A percentile compares a stretch with the other conserved stretches of the same genome.
Evolutionary conservation across 208 protist species (phyloP).

Genomic region (Acanthamoeba healyi): DNA sequence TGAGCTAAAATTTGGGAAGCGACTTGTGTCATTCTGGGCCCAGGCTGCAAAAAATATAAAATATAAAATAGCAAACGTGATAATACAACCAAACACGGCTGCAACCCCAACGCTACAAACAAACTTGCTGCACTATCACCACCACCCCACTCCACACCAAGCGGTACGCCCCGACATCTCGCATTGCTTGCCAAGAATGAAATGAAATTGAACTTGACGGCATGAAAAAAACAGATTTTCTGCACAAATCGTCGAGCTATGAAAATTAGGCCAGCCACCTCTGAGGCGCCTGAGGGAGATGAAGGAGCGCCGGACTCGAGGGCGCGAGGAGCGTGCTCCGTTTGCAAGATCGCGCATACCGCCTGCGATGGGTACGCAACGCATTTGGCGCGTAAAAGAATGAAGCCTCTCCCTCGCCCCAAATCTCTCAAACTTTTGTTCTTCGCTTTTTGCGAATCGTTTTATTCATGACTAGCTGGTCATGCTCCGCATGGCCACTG

Average conservation of each 20-base stretch:
- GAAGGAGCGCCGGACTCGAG: background rate
- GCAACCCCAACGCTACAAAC: background rate
- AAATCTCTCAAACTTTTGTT: background rate
- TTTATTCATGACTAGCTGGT: background rate
- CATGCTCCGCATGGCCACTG: too few species aligned
- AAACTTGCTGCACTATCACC: background rate
- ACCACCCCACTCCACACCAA: too few species aligned
- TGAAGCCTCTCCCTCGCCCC: background rate
- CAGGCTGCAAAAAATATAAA: background rate
- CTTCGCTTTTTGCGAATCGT: background rate
- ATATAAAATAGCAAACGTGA: too few species aligned
- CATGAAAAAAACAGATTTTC: background rate
- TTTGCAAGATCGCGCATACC: slow-evolving; percentile 49
- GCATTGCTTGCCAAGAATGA: too few species aligned
- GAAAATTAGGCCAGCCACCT: background rate
- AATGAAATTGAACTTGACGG: too few species aligned
- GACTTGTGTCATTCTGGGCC: too few species aligned
- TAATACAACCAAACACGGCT: too few species aligned
- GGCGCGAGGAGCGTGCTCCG: slow-evolving; percentile 7
- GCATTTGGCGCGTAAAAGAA: background rate
- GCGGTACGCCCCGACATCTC: too few species aligned
- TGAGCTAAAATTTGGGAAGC: background rate
- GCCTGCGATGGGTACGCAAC: slow-evolving; percentile 22
- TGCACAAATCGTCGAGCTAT: background rate
- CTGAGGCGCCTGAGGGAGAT: background rate